A percentile compares a stretch with the other conserved stretches of the same genome.
Evolutionary conservation across 148 eudicot genomes (phyloP).

Genomic region (Camellia japonica): DNA sequence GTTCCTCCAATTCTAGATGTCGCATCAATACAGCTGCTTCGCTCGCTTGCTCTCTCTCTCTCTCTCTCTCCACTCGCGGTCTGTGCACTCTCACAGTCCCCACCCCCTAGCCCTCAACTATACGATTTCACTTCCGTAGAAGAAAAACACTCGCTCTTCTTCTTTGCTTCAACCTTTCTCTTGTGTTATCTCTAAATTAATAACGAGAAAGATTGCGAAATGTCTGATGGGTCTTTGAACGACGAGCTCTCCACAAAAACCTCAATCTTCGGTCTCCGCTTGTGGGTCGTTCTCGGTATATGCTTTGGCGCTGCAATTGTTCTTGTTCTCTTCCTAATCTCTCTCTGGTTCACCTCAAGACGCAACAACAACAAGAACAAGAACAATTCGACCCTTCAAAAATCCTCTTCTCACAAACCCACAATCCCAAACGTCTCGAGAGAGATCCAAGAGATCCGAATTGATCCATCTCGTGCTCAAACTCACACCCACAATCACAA

Average conservation of each 20-base stretch:
- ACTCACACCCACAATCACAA: conserved; percentile 11
- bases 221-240: conserved; percentile 49
- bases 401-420: conserved; percentile 26
- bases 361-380: conserved; percentile 28
- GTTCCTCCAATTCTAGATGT: conserved; percentile 5
- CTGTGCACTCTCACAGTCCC: background rate
- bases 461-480: conserved; percentile 29
- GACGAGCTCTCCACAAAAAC: conserved; percentile 54
- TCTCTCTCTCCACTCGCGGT: background rate
- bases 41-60: background rate
- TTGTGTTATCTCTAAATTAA: background rate
- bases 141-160: background rate
- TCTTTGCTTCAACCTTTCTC: background rate
- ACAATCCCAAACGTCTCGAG: conserved; percentile 54
- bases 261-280: conserved; percentile 60
- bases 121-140: background rate
- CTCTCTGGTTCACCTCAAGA: conserved; percentile 60
- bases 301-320: conserved; percentile 62
- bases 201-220: conserved; percentile 13
- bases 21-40: conserved; percentile 16
- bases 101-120: background rate
- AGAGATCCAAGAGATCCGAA: conserved; percentile 64
- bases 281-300: conserved; percentile 73
- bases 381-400: background rate
- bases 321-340: conserved; percentile 52